Evolutionary conservation across 169 alveolate genomes (phyloP), one percentile per base, ranked within the genome.

Genomic region (Plasmodium vinckei): DNA sequence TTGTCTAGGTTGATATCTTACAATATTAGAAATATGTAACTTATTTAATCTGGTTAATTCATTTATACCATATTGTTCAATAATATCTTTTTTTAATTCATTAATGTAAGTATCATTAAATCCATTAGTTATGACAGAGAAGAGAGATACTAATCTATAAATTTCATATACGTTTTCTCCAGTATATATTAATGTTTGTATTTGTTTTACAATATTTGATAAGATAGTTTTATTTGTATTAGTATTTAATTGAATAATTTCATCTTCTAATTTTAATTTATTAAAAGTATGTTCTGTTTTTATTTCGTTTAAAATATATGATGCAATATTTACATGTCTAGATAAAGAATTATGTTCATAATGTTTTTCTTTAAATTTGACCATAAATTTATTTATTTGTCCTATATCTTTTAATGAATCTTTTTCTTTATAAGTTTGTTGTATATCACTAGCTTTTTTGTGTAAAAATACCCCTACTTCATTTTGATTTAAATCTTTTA

Each of bases 331-430:
- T 23, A 96, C 96, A 88, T 96, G 98, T 0, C 93, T 92, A 4
- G 97, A 91, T 21, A 96, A 95, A n/a, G 96, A 94, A 17, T 94
- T 92, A 72, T 96, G 97, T 64, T 96, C 98, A 88, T 88, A 92
- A 75, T 96, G 98, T 67, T 94, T 92, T 27, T 67, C 92, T 72
- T 96, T 96, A 92, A 96, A 93, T 79, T 93, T 95, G 63, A 93
- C 92, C 87, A 96, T 94, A 73, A 94, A 96, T 17, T 92, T 96
- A 59, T 94, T 96, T 61, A 96, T 96, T 68, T 95, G 97, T 42
- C 93, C 92, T 9, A 96, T 95, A 57, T 96, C 94, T 44, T 94
- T 91, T 61, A 96, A 92, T 23, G 89, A 77, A 15, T 95, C 97
- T 33, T 95, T 94, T 72, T 95, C 97, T 15, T 87, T 73, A 73